Conservation (phyloP, 1,139 yeast genomes). For the Geotrichum restrictum region DNA sequence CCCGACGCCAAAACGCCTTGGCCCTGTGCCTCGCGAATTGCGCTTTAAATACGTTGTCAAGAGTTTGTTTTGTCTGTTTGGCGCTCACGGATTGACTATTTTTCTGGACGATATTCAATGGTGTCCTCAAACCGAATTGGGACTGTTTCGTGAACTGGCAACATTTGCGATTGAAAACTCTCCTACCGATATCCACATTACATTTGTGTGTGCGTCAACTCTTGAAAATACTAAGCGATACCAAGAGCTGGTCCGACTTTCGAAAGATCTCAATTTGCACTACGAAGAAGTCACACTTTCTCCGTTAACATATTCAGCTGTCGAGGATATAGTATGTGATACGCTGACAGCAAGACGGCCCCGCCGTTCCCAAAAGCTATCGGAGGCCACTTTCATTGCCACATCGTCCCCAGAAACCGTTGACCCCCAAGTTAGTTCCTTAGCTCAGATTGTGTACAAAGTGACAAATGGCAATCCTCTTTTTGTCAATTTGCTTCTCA, state of each 20-base stretch:
- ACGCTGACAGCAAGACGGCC: constrained; percentile 27
- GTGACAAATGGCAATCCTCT: constrained; percentile 36
- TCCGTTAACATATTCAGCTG: constrained; percentile 31
- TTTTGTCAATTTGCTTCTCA: constrained; percentile 28
- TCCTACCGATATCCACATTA: constrained; percentile 30
- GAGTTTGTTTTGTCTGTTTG: constrained; percentile 44
- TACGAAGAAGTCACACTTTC: constrained; percentile 30
- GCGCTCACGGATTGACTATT: constrained; percentile 46
- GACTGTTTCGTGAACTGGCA: constrained; percentile 31
- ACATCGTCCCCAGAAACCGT: constrained; percentile 9
- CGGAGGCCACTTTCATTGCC: not conserved
- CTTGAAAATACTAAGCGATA: constrained; percentile 26
- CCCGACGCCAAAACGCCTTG: constrained; percentile 30
- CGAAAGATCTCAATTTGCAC: constrained; percentile 32
- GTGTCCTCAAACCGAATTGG: constrained; percentile 39
- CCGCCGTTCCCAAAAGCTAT: not conserved
- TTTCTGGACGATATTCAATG: constrained; percentile 51
- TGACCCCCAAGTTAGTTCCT: constrained; percentile 32
- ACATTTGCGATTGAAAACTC: constrained; percentile 31
- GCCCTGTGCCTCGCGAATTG: constrained; percentile 41
- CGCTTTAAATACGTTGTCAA: constrained; percentile 47
- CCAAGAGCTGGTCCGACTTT: constrained; percentile 25
- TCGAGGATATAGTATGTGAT: constrained; percentile 29
- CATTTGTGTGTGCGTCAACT: constrained; percentile 33
- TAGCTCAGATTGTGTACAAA: constrained; percentile 30